Base-by-base conservation (phyloP, 2,329 filamentous ascomycete genomes). In the Hypoxylon sp. region DNA sequence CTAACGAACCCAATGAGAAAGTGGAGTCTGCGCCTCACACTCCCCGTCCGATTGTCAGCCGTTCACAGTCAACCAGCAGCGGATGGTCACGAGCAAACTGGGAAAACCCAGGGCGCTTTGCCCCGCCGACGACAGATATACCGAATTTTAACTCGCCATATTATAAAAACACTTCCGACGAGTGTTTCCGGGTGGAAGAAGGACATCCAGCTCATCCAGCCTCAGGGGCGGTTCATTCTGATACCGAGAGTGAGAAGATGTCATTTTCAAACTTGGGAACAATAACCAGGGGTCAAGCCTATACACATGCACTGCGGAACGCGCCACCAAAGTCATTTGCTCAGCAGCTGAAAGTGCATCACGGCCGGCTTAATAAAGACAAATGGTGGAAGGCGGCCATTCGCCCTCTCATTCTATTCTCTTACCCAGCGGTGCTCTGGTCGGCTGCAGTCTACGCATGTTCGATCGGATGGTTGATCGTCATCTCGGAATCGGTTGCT, bases 381-480 rank as follows among this genome's bases (percentile, higher is more conserved):
- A 91, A 84, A 9, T 98, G 94, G 94, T 79, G 91, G 77, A 91
- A 90, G 66, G 93, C 93, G 17, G 90, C 91, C 60, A 46, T 91
- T 4, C 87, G 95, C 0, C 96, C 95, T 0, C 93, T 98, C 67
- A 89, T 98, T 50, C 86, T 98, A 0, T 97, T 91, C 73, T 88
- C 91, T 0, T 98, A 98, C 75, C 96, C 96, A 0, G 88, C 92
- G 0, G 92, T 98, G 1, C 86, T 98, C 7, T 98, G 94, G 95
- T 95, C 93, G 5, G 84, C 93, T 0, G 84, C 92, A 0, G 89
- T 97, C 3, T 98, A 98, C 77, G 84, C 94, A 0, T 90, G 96
- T 73, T 96, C 94, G 0, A 88, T 98, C 5, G 95, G 95, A 38
- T 98, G 95, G 96, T 86, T 98, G 28, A 98, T 98, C 71, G 94